Base-by-base conservation (phyloP, 2,329 filamentous ascomycete genomes). In the Neofusicoccum ribis region DNA sequence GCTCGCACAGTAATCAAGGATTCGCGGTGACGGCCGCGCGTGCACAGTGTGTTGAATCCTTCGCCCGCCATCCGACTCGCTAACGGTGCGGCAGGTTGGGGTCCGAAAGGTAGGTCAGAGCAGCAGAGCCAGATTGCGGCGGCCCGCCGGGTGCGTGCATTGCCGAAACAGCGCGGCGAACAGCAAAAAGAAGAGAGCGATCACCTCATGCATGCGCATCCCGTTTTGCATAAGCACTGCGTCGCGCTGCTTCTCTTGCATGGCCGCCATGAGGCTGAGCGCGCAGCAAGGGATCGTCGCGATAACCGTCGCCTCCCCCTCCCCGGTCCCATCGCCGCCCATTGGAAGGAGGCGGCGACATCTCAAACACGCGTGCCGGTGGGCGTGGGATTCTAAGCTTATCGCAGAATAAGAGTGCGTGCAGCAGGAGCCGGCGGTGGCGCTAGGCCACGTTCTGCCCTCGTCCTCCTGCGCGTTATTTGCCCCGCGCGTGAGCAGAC, bases 71-170 rank as follows among this genome's bases (percentile, higher is more conserved):
- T 44, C 37, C 14, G 56, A 47, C 41, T 60, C 56, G 56, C 56
- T 60, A 46, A 60, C 3, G 14, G n/a, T 6, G 9, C n/a, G 36
- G 34, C 15, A 15, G n/a, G 31, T 58, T 60, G 56, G 56, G 56
- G 56, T 60, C 56, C 56, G 47, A 60, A 59, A 47, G 41, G 41
- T 47, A 60, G 56, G 56, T 60, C 56, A 60, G 56, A 17, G 17
- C 14, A 31, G 34, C 9, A 23, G 11, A 49, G 46, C 12, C n/a
- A 49, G 20, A 27, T 49, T 49, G 46, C 46, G 27, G 46, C 20
- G 20, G 46, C 46, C 17, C 17, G 46, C 46, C 46, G 46, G 46
- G 46, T 49, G 46, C 17, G 46, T 49, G 46, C 46, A 49, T 49
- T 17, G 20, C 44, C 27, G 27, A 31, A 31, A 31, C 5, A 5